Conservation (phyloP, 192 early-diverging fungal genomes). For the Mycoemilia scoparia region DNA sequence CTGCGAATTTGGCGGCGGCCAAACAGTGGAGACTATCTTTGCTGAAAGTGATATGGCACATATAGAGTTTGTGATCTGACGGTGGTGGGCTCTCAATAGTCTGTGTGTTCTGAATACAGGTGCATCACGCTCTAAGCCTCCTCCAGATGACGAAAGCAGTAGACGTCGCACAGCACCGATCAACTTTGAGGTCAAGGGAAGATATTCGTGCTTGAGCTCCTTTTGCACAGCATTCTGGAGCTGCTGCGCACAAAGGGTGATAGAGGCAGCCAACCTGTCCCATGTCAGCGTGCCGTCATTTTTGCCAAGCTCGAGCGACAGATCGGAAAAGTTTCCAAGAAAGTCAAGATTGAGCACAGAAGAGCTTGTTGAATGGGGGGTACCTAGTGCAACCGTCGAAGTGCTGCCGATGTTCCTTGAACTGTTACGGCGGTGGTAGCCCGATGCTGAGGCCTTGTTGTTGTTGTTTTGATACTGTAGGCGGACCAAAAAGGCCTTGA, state of each 20-base stretch:
- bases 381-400: no score
- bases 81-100: constrained; percentile 47
- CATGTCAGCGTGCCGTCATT: constrained; percentile 24
- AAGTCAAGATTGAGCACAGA: no score
- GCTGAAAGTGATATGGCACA: constrained; percentile 71
- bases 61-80: constrained; percentile 57
- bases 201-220: constrained; percentile 32
- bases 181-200: constrained; percentile 35
- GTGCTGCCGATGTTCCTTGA: no score
- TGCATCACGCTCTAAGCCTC: constrained; percentile 47
- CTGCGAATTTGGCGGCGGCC: constrained; percentile 74
- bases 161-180: constrained; percentile 69
- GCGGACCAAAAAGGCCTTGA: no score
- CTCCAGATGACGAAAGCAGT: constrained; percentile 51
- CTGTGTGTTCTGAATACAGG: constrained; percentile 43
- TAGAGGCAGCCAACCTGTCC: constrained; percentile 28
- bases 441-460: no score
- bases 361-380: no score
- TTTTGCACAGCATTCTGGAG: constrained; percentile 32
- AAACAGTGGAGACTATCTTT: constrained; percentile 66
- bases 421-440: no score
- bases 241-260: constrained; percentile 33
- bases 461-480: no score
- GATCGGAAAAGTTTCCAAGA: constrained; percentile 15
- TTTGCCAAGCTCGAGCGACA: constrained; percentile 9